These are phyloP conservation scores for Fallopia convolvulus DNA, from an alignment of 148 eudicot genomes.

Conservation along the genomic window DNA sequence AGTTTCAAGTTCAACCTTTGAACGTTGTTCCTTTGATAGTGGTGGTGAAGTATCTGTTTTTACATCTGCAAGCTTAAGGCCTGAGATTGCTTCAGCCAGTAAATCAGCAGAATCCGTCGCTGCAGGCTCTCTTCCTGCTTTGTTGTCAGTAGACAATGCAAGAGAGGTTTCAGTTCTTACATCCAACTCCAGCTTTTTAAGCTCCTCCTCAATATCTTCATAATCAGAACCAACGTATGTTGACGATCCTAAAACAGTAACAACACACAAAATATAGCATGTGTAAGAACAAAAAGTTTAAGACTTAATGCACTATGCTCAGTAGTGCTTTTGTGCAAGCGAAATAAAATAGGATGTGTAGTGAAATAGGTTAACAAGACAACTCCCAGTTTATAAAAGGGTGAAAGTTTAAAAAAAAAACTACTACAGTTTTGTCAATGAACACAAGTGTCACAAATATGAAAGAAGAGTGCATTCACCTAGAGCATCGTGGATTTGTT, in stretches of 20 bases:
- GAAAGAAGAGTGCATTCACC: constrained; percentile 30
- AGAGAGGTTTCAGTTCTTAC: constrained; percentile 21
- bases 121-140: constrained; percentile 13
- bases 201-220: constrained; percentile 70
- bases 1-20: constrained; percentile 8
- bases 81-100: constrained; percentile 41
- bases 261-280: not conserved
- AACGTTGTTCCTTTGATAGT: not conserved
- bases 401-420: not conserved
- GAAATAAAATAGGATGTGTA: not conserved
- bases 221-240: constrained; percentile 35
- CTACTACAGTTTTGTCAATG: not conserved
- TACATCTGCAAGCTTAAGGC: constrained; percentile 32
- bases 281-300: not conserved
- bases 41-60: not conserved
- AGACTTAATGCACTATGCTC: not conserved
- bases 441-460: not conserved
- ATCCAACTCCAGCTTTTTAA: constrained; percentile 47
- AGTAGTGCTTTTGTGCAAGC: not conserved
- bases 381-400: not conserved
- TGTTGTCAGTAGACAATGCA: constrained; percentile 15
- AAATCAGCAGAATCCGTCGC: constrained; percentile 27
- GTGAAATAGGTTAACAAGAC: not conserved
- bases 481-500: constrained; percentile 42
- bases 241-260: constrained; percentile 31